Evolutionary conservation across 2,329 filamentous ascomycete species (phyloP), one percentile per base, ranked within the genome.

Genomic region (Zopfia rhizophila): DNA sequence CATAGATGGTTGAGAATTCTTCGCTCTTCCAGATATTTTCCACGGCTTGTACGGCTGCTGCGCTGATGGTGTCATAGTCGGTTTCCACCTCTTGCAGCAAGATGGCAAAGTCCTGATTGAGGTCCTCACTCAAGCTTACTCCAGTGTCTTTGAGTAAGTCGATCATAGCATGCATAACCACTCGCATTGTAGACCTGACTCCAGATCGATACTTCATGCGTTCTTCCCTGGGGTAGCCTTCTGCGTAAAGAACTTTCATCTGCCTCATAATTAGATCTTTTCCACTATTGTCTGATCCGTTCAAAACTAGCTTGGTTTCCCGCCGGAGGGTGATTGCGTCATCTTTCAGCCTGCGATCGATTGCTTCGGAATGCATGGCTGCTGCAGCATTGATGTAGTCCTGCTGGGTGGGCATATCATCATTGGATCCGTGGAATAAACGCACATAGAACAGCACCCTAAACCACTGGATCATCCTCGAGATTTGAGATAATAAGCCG

Each of bases 241-340:
- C 62, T n/a, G 63, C 63, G 23, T 68, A 69, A 6, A 69, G 47
- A 16, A 65, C 62, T 25, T 69, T 69, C 52, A 70, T 65, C 41
- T 70, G 68, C 23, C 66, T 60, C 65, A 69, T 69, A 29, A 70
- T 61, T 13, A 70, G 55, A 12, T 70, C 65, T 31, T 69, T 69
- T 12, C 66, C 66, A 36, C 64, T 66, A 39, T 61, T 60, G 13
- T 36, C 19, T 14, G 55, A 47, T 27, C 68, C 68, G 37, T 66
- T 56, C 12, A 70, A 52, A 24, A 70, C 57, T 6, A 70, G 55
- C 38, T 70, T 70, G 3, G 65, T 69, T 39, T 70, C 66, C 16
- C 63, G 60, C 11, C 61, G 60, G 17, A 69, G 58, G 21, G 49
- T 56, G 19, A 60, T 63, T 5, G 65, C 67, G 41, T 69, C 68